Evolutionary conservation across 306 rosid species (phyloP), one percentile per base, ranked within the genome.

Genomic region (Acacia crassicarpa): DNA sequence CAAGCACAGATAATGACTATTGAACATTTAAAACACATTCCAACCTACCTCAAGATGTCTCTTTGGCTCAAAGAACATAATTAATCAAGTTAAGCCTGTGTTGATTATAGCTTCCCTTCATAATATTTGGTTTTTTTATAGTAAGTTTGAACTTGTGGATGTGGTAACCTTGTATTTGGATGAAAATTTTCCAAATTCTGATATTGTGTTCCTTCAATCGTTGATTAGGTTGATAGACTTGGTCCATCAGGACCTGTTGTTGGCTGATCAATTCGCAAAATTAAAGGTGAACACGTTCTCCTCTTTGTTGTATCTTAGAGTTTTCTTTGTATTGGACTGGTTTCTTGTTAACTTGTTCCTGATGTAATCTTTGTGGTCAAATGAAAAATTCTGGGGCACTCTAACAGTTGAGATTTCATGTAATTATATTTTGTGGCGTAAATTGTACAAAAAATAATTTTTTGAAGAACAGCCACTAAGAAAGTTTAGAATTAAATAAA

Each of bases 261-360:
- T 95, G 91, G 98, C 94, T 82, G 97, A 92, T 83, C 97, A 95
- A 63, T 93, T 91, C 84, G 90, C 92, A 73, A 92, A 92, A 77
- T 80, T 92, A 85, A 92, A 93, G 98, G 99, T 95, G 85, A 85
- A 78, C 78, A 48, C 33, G 68, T 41, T 74, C 74, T 3, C 38
- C 80, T 71, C 80, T 75, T 83, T 44, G 40, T 45, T 61, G 51
- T 73, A 67, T 78, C 67, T 67, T 84, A 76, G 69, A 40, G 67
- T 56, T 19, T 58, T 62, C 75, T 75, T 73, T 35, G 40, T 48
- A 67, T 66, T 76, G 58, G 74, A 44, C 49, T 79, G 76, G 45
- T 43, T 62, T 66, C 67, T 79, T 54, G 77, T 69, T 35, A 41
- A 48, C 74, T 77, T 67, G 63, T 56, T 65, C n/a, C 45, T 46